Conservation (phyloP, 306 rosid species). For the Styphnolobium japonicum region DNA sequence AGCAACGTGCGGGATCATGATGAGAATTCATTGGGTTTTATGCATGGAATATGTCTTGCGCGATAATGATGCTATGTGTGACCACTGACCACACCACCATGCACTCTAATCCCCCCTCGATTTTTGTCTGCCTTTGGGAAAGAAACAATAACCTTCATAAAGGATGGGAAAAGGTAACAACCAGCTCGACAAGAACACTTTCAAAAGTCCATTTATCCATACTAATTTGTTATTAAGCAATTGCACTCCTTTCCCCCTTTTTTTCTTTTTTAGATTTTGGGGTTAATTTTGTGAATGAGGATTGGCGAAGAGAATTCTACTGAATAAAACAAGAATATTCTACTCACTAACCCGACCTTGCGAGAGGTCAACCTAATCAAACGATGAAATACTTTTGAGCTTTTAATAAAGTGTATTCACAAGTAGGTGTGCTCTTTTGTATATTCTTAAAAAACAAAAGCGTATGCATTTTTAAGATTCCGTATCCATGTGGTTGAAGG, state of each 20-base stretch:
- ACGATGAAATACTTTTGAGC: conserved; percentile 16
- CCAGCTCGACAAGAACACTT: background rate
- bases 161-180: conserved; percentile 14
- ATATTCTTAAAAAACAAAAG: background rate
- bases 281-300: background rate
- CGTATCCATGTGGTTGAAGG: conserved; percentile 48
- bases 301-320: background rate
- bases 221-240: background rate
- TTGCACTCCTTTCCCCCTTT: background rate
- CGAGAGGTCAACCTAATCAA: conserved; percentile 29
- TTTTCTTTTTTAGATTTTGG: background rate
- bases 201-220: background rate
- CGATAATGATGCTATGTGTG: conserved; percentile 21
- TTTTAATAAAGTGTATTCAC: conserved; percentile 17
- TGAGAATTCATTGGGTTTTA: conserved; percentile 15
- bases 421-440: background rate
- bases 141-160: conserved; percentile 39
- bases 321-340: conserved; percentile 24
- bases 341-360: background rate
- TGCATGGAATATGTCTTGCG: conserved; percentile 31
- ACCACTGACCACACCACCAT: conserved; percentile 26
- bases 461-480: conserved; percentile 30
- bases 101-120: conserved; percentile 6
- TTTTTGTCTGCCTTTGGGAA: conserved; percentile 37
- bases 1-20: conserved; percentile 37